These are phyloP conservation scores for Apophysomyces variabilis DNA, from an alignment of 371 early-diverging fungal genomes.

Conservation along the genomic window DNA sequence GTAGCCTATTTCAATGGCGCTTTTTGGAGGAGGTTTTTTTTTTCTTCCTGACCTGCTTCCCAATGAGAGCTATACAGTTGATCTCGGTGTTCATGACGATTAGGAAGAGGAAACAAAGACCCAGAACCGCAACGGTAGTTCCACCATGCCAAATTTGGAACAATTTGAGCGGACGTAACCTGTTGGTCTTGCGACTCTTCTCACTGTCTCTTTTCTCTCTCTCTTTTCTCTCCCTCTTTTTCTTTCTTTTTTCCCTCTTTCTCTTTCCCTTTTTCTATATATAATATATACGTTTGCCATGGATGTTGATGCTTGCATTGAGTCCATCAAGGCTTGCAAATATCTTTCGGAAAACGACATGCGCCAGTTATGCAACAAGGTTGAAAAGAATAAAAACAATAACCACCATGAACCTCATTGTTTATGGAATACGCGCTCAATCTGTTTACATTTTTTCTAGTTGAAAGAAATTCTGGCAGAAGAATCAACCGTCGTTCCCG, in stretches of 20 bases:
- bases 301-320: conserved; percentile 63
- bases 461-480: conserved; percentile 93
- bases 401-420: too few species aligned
- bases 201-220: conserved; percentile 10
- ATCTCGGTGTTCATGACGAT: conserved; percentile 61
- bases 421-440: not conserved
- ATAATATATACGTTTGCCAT: conserved; percentile 28
- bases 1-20: too few species aligned
- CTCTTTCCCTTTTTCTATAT: conserved; percentile 11
- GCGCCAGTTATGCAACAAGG: conserved; percentile 95
- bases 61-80: conserved; percentile 79
- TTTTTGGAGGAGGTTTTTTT: too few species aligned
- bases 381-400: conserved; percentile 12
- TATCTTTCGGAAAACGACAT: conserved; percentile 93
- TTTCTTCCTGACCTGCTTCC: conserved; percentile 42
- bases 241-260: conserved; percentile 14
- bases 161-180: conserved; percentile 4
- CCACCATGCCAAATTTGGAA: conserved; percentile 9
- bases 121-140: too few species aligned
- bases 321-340: conserved; percentile 78
- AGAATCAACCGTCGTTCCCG: conserved; percentile 96
- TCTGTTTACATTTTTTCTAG: conserved; percentile 38
- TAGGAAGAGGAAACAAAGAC: conserved; percentile 9
- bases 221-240: conserved; percentile 11
- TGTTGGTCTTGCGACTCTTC: conserved; percentile 1